Evolutionary conservation across 495 filamentous ascomycete genomes (phyloP).

Genomic region (Sporormia fimetaria): DNA sequence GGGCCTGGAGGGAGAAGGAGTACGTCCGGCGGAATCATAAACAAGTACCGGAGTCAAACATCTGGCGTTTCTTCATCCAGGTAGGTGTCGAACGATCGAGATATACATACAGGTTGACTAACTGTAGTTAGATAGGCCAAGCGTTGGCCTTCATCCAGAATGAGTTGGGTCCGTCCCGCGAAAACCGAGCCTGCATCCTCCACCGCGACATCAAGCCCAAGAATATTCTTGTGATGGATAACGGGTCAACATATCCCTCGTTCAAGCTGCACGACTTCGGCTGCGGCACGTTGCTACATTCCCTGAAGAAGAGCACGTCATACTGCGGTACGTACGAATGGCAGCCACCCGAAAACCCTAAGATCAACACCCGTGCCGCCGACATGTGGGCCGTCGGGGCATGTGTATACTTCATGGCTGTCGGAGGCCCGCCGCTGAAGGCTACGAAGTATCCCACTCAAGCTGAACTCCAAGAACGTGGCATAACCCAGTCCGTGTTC

Average conservation of each 20-base stretch:
- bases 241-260: constrained; percentile 16
- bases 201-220: constrained; percentile 25
- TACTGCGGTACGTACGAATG: constrained; percentile 10
- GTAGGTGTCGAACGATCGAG: too few species aligned
- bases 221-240: constrained; percentile 16
- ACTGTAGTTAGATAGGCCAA: constrained; percentile 17
- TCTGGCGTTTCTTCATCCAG: constrained; percentile 21
- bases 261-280: constrained; percentile 24
- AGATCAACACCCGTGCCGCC: constrained; percentile 15
- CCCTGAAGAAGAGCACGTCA: background rate
- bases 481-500: background rate
- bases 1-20: constrained; percentile 1
- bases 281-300: background rate
- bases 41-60: constrained; percentile 11
- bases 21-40: constrained; percentile 4
- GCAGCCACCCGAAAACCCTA: constrained; percentile 14
- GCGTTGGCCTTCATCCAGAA: constrained; percentile 20
- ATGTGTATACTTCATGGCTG: constrained; percentile 12
- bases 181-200: background rate
- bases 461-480: background rate
- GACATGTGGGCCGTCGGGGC: constrained; percentile 19
- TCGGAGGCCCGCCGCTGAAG: constrained; percentile 9
- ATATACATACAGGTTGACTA: too few species aligned
- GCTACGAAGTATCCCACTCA: background rate
- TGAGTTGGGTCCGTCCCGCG: background rate